phyloP scores from a whole-genome alignment of 768 basidiomycete species.

The Kwoniella botswanensis region DNA sequence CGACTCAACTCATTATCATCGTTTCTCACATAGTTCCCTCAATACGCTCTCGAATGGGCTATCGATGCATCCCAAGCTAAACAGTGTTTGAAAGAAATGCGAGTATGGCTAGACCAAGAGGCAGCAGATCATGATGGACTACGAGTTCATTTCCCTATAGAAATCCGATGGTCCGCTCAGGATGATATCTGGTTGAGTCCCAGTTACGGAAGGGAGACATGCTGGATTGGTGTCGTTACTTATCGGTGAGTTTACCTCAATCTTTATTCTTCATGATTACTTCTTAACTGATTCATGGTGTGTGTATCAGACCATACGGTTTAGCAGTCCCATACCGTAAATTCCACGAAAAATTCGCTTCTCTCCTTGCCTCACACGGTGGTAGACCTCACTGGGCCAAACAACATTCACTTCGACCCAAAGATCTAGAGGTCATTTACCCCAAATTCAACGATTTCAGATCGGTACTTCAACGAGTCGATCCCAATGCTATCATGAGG shows the following conservation, averaged over 20 bases:
- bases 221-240: constrained; percentile 97
- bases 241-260: constrained; percentile 71
- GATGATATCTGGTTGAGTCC: constrained; percentile 97
- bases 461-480: constrained; percentile 69
- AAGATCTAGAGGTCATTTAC: constrained; percentile 70
- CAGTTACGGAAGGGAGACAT: constrained; percentile 74
- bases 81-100: constrained; percentile 73
- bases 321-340: constrained; percentile 78
- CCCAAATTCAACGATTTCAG: constrained; percentile 81
- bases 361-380: constrained; percentile 69
- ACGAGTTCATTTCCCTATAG: constrained; percentile 88
- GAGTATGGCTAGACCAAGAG: constrained; percentile 73
- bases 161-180: constrained; percentile 81
- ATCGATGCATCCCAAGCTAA: constrained; percentile 73
- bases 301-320: constrained; percentile 73
- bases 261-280: constrained; percentile 13
- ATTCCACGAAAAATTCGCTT: constrained; percentile 77
- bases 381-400: constrained; percentile 98
- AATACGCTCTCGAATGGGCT: constrained; percentile 95
- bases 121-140: constrained; percentile 71
- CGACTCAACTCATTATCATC: not conserved
- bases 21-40: constrained; percentile 68
- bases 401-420: constrained; percentile 74
- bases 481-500: constrained; percentile 72
- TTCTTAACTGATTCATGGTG: not conserved